Evolutionary conservation across 2,329 filamentous ascomycete species (phyloP).

Genomic region (Boeremia exigua): DNA sequence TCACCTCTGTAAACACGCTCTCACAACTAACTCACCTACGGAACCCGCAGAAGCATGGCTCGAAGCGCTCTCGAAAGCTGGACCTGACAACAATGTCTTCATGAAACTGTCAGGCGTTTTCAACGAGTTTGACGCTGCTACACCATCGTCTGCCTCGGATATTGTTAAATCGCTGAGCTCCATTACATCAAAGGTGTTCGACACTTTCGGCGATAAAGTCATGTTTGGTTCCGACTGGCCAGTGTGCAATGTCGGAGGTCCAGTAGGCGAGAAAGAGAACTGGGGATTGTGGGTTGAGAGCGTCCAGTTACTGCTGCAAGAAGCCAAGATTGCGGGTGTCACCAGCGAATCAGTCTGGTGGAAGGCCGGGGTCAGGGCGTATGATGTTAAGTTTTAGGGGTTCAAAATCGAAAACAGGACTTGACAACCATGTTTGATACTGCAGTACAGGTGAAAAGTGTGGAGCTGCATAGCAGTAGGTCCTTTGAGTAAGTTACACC

Average conservation of each 20-base stretch:
- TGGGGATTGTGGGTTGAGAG: constrained; percentile 79
- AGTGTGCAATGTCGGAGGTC: constrained; percentile 76
- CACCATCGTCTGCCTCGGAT: constrained; percentile 11
- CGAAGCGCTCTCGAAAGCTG: constrained; percentile 70
- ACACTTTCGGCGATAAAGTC: constrained; percentile 72
- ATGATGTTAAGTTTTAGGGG: constrained; percentile 47
- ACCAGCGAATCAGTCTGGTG: constrained; percentile 74
- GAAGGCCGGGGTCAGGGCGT: constrained; percentile 74
- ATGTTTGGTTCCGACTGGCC: constrained; percentile 98
- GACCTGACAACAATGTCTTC: constrained; percentile 70
- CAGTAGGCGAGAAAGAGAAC: constrained; percentile 59
- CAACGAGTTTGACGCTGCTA: constrained; percentile 71
- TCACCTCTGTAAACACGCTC: constrained; percentile 87
- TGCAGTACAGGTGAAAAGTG: no score
- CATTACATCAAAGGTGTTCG: constrained; percentile 58
- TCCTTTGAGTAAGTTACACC: no score
- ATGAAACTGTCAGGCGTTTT: constrained; percentile 93
- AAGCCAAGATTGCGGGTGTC: constrained; percentile 60
- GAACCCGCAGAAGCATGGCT: constrained; percentile 70
- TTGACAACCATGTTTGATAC: no score
- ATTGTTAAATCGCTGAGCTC: constrained; percentile 30
- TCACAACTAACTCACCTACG: constrained; percentile 60
- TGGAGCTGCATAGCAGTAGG: no score
- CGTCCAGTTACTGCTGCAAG: constrained; percentile 68
- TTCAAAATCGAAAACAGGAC: no score